Conservation (phyloP, 495 filamentous ascomycete species). For the Neurospora sublineolata region DNA sequence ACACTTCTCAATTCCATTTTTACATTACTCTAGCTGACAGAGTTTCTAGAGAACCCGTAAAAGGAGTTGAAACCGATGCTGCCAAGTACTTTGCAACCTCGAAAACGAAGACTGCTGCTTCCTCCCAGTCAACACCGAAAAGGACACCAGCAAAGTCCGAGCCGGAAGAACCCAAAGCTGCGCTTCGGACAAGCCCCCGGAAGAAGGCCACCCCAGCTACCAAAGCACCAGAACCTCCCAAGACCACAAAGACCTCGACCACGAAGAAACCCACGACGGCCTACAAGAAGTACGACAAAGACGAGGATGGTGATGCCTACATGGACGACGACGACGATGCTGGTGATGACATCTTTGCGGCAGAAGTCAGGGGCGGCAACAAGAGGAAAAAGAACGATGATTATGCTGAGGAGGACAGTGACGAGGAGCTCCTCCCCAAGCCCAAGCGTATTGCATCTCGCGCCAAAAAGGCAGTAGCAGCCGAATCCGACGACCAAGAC, state of each 20-base stretch:
- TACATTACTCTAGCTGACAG: not conserved
- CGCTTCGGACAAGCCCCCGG: slow-evolving; percentile 32
- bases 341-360: slow-evolving; percentile 62
- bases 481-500: slow-evolving; percentile 35
- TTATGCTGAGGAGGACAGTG: slow-evolving; percentile 50
- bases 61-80: slow-evolving; percentile 34
- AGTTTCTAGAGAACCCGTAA: slow-evolving; percentile 13
- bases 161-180: slow-evolving; percentile 14
- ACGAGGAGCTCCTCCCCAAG: slow-evolving; percentile 42
- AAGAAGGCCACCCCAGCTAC: slow-evolving; percentile 19
- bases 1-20: not conserved
- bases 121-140: slow-evolving; percentile 22
- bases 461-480: slow-evolving; percentile 22
- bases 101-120: slow-evolving; percentile 25
- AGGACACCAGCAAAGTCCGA: slow-evolving; percentile 17
- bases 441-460: slow-evolving; percentile 36
- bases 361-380: slow-evolving; percentile 43
- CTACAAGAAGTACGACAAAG: slow-evolving; percentile 18
- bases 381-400: slow-evolving; percentile 62
- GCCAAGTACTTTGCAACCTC: slow-evolving; percentile 38
- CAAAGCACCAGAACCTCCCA: slow-evolving; percentile 11
- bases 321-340: slow-evolving; percentile 53
- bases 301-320: slow-evolving; percentile 38
- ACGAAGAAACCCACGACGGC: slow-evolving; percentile 22
- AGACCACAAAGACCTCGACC: slow-evolving; percentile 13